Evolutionary conservation across 2,329 filamentous ascomycete genomes (phyloP).

Genomic region (Lachnellula hyalina): DNA sequence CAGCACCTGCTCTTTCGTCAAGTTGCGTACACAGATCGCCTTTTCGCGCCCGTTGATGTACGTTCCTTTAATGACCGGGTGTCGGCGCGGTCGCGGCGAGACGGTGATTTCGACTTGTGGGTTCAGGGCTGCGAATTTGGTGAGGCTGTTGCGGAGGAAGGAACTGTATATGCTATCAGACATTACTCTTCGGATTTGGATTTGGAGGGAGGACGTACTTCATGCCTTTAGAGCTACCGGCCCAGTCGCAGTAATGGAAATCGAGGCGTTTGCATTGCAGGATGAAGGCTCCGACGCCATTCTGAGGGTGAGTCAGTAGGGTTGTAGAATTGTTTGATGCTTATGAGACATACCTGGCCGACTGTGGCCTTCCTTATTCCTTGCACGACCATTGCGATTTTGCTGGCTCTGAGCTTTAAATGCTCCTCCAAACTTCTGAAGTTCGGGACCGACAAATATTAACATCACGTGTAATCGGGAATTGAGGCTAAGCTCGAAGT

Average conservation of each 20-base stretch:
- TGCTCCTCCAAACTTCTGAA: neutral
- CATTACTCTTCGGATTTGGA: neutral
- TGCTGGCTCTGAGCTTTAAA: neutral
- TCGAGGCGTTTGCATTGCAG: conserved; percentile 94
- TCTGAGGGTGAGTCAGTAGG: conserved; percentile 50
- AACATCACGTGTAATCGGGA: neutral
- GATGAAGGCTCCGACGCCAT: conserved; percentile 95
- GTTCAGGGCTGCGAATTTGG: conserved; percentile 72
- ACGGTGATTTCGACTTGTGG: conserved; percentile 88
- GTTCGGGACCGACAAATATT: neutral
- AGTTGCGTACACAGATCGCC: conserved; percentile 81
- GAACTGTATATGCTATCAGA: conserved; percentile 43
- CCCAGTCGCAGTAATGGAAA: conserved; percentile 96
- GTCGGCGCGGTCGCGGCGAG: conserved; percentile 81
- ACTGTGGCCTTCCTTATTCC: conserved; percentile 47
- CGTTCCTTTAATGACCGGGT: conserved; percentile 81
- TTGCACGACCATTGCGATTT: conserved; percentile 44
- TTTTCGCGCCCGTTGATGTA: conserved; percentile 90
- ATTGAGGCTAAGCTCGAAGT: neutral
- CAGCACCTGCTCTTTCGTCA: conserved; percentile 73
- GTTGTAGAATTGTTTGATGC: neutral
- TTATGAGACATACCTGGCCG: conserved; percentile 43
- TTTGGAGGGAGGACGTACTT: conserved; percentile 53
- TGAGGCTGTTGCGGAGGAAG: conserved; percentile 74
- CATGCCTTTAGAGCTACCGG: conserved; percentile 90